Evolutionary conservation across 2,329 filamentous ascomycete species (phyloP).

Genomic region (Tolypocladium capitatum): DNA sequence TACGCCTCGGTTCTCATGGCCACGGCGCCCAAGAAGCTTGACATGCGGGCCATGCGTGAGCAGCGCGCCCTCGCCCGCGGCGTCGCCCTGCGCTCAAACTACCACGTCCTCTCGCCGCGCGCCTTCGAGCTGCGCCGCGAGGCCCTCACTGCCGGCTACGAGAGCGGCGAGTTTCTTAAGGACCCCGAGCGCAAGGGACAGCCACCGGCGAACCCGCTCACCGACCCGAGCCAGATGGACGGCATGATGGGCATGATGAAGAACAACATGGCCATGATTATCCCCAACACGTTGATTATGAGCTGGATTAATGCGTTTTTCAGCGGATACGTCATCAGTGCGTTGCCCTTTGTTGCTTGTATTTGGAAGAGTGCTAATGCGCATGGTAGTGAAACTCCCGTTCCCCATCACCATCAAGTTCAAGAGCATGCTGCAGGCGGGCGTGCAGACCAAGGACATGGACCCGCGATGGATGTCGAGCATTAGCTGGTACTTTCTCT

Average conservation of each 20-base stretch:
- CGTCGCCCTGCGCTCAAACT: constrained; percentile 72
- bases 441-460: constrained; percentile 88
- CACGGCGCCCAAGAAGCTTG: constrained; percentile 68
- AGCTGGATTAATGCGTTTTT: constrained; percentile 99
- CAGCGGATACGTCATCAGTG: constrained; percentile 93
- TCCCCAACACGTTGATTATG: constrained; percentile 98
- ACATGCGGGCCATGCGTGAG: constrained; percentile 66
- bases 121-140: constrained; percentile 74
- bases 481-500: constrained; percentile 97
- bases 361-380: constrained; percentile 3
- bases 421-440: constrained; percentile 98
- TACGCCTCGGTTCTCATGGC: constrained; percentile 91
- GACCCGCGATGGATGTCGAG: constrained; percentile 98
- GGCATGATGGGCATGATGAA: constrained; percentile 99
- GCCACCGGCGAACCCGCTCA: constrained; percentile 84
- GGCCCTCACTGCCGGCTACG: constrained; percentile 66
- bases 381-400: constrained; percentile 70
- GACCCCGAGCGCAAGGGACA: constrained; percentile 77
- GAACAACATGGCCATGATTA: constrained; percentile 99
- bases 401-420: constrained; percentile 98
- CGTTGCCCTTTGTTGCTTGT: constrained; percentile 3
- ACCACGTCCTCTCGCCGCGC: constrained; percentile 61
- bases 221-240: constrained; percentile 92
- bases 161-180: constrained; percentile 79
- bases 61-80: constrained; percentile 75